phyloP scores from a whole-genome alignment of 306 rosid species.

The Elaeagnus macrophylla region DNA sequence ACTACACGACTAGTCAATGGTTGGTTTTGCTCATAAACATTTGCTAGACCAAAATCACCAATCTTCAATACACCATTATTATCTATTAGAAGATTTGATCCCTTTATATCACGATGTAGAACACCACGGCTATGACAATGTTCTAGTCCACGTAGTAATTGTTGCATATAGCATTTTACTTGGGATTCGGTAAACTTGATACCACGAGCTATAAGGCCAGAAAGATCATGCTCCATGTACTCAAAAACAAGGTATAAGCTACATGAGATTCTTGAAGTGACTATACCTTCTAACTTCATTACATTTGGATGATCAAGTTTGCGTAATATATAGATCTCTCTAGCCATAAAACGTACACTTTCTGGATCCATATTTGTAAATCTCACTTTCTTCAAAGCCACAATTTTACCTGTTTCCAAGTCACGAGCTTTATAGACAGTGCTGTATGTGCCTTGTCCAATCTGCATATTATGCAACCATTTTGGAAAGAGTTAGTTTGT shows the following conservation, averaged over 20 bases:
- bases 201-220: slow-evolving; percentile 61
- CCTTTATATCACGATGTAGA: slow-evolving; percentile 93
- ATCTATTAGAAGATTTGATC: slow-evolving; percentile 78
- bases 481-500: slow-evolving; percentile 1
- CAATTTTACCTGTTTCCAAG: slow-evolving; percentile 71
- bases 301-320: slow-evolving; percentile 90
- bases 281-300: slow-evolving; percentile 78
- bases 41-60: slow-evolving; percentile 89
- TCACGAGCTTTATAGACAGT: slow-evolving; percentile 81
- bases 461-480: slow-evolving; percentile 33
- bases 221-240: slow-evolving; percentile 96
- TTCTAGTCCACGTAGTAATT: slow-evolving; percentile 70
- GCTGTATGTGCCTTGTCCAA: slow-evolving; percentile 97
- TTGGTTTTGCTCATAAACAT: slow-evolving; percentile 43
- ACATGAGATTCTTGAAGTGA: slow-evolving; percentile 71
- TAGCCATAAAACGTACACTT: slow-evolving; percentile 96
- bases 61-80: slow-evolving; percentile 73
- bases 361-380: slow-evolving; percentile 69
- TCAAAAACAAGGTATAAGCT: slow-evolving; percentile 90
- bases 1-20: slow-evolving; percentile 90
- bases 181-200: slow-evolving; percentile 68
- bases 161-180: slow-evolving; percentile 80
- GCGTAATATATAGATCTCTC: slow-evolving; percentile 83
- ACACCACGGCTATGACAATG: slow-evolving; percentile 81
- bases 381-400: slow-evolving; percentile 88